Base-by-base conservation (phyloP, 257 asterid species). In the Nicotiana otophora region DNA sequence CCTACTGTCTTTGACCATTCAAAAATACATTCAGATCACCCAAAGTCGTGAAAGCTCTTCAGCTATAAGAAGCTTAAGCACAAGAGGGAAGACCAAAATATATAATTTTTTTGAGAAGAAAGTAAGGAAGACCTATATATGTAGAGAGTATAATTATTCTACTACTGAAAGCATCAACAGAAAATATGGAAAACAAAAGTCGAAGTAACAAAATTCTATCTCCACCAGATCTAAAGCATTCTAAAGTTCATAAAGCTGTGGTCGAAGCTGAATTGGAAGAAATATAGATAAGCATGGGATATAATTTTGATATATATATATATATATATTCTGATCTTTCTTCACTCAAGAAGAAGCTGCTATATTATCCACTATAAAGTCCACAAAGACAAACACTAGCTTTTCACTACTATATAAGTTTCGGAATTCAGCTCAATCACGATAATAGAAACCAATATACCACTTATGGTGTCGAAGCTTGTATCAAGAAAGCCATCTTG, bases 401-500 rank as follows among this genome's bases (percentile, higher is more conserved):
- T 46, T 33, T 46, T 46, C 62, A 26, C 80, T 74, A 26, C 23
- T 74, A 14, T 48, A 23, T 14, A 48, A 4, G 80, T 48, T 74
- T 48, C 15, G 5, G 14, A 74, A 48, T 74, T 74, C 42, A 28
- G 42, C 62, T 74, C 80, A 74, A 82, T 66, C 81, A 31, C 58
- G 62, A 78, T 72, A 58, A 15, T 58, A 64, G 82, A 84, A 83
- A 78, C 70, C 48, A 77, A 66, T 33, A n/a, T 92, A 96, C 98
- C 98, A 88, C 99, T 94, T 86, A 96, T 96, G 75, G 99, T 96
- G 81, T 96, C 99, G 26, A 96, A 96, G 89, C 99, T 94, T 67
- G 98, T 94, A 84, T 82, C 98, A 80, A 96, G 82, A 87, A 93
- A 96, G 75, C 98, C 98, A 78, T 89, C 91, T 86, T 94, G 98